phyloP scores from a whole-genome alignment of 2,329 filamentous ascomycete genomes.

The Scopulariopsis brevicaulis region DNA sequence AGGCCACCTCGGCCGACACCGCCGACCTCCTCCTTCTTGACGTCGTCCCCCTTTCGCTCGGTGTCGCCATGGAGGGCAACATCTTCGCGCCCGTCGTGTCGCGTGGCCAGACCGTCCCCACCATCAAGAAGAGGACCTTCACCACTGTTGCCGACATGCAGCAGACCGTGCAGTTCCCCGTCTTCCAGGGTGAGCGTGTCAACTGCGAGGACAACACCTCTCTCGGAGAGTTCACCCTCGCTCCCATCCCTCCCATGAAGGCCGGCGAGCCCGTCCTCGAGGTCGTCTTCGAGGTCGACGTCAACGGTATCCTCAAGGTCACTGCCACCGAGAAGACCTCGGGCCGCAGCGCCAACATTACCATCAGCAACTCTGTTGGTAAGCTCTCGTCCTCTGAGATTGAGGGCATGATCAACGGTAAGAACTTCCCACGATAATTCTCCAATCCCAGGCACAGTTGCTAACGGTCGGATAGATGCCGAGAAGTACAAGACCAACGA shows the following conservation, averaged over 20 bases:
- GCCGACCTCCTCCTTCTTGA: constrained; percentile 91
- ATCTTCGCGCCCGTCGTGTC: constrained; percentile 93
- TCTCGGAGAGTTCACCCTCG: constrained; percentile 91
- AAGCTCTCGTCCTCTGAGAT: constrained; percentile 94
- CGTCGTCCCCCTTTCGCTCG: constrained; percentile 89
- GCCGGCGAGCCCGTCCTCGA: constrained; percentile 95
- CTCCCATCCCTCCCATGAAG: constrained; percentile 77
- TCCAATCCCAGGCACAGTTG: background rate
- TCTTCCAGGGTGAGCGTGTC: constrained; percentile 92
- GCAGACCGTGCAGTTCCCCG: constrained; percentile 80
- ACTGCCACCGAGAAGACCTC: constrained; percentile 99
- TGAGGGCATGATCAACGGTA: constrained; percentile 90
- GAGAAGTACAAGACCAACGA: constrained; percentile 98
- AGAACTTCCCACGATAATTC: constrained; percentile 11
- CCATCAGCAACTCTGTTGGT: constrained; percentile 98
- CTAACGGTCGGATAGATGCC: constrained; percentile 45
- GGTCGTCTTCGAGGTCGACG: constrained; percentile 97
- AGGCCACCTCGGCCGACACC: constrained; percentile 92
- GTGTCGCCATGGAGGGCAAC: constrained; percentile 99
- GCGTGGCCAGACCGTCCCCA: constrained; percentile 65
- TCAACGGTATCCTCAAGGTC: constrained; percentile 99
- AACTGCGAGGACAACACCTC: constrained; percentile 99
- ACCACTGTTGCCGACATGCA: constrained; percentile 74
- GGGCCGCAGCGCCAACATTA: constrained; percentile 97
- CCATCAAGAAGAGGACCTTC: constrained; percentile 79